Evolutionary conservation across 306 rosid genomes (phyloP), one percentile per base, ranked within the genome.

Genomic region (Geum urbanum): DNA sequence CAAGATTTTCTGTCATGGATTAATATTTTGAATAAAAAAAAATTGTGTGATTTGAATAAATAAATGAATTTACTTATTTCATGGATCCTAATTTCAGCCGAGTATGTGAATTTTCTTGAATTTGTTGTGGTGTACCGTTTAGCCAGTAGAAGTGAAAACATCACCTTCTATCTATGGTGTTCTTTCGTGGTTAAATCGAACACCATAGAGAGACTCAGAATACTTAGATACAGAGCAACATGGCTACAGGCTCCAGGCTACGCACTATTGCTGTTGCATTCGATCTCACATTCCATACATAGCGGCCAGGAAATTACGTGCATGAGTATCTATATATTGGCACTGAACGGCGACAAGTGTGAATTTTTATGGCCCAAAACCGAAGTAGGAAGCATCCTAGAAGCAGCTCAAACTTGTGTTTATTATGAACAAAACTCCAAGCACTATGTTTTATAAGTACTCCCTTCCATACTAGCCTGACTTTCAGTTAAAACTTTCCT

Each of bases 301-400:
- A n/a, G 47, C 3, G 32, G 66, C 35, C 49, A 68, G 61, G 72
- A 68, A 69, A 53, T 32, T 72, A 14, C 57, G n/a, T 50, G 39
- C 45, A 50, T 50, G 43, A 39, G 35, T 24, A 0, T 24, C 27
- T 24, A 24, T 49, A 24, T 24, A 12, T 11, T 8, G 51, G 51
- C 13, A 20, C 47, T 4, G 7, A 7, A 43, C 35, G 11, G 27
- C 20, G 18, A 54, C 48, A 74, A 55, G 48, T 54, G 56, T 9
- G 49, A 49, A 2, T n/a, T 41, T 13, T n/a, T 0, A n/a, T 69
- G 72, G 6, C 58, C 27, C 27, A 24, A 24, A 24, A 24, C 27
- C 27, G 27, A 24, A 64, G 2, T 6, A 80, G 74, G 84, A 76
- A 80, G 80, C 80, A 75, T 76, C 78, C 80, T 40, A 9, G 84